Evolutionary conservation across 495 filamentous ascomycete genomes (phyloP).

Genomic region (Durotheca rogersii): DNA sequence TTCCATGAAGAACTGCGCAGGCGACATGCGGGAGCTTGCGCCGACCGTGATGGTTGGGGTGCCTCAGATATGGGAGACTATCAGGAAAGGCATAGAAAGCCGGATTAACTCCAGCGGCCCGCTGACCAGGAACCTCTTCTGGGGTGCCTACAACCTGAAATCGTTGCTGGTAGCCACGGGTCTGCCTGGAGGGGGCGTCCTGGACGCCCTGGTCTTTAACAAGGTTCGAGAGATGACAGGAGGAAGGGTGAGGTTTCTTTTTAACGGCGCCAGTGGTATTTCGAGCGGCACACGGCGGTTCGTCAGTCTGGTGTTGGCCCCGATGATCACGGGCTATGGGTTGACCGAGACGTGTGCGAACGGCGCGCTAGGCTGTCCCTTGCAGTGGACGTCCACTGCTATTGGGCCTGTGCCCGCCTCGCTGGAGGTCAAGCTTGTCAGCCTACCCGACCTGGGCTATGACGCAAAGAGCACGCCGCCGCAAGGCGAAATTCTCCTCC

Average conservation of each 20-base stretch:
- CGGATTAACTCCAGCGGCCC: constrained; percentile 55
- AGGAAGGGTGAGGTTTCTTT: constrained; percentile 66
- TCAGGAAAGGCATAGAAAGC: constrained; percentile 72
- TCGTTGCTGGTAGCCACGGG: constrained; percentile 61
- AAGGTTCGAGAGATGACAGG: constrained; percentile 74
- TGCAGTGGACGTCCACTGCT: constrained; percentile 70
- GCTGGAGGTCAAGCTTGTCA: constrained; percentile 71
- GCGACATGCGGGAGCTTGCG: constrained; percentile 75
- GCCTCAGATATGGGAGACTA: constrained; percentile 76
- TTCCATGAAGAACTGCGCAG: constrained; percentile 48
- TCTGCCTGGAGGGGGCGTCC: constrained; percentile 66
- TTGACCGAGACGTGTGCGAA: constrained; percentile 84
- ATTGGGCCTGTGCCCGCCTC: constrained; percentile 68
- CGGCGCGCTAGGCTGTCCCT: constrained; percentile 61
- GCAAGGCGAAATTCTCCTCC: constrained; percentile 81
- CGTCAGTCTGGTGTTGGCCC: constrained; percentile 70
- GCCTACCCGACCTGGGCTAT: constrained; percentile 88
- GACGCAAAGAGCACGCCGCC: constrained; percentile 71
- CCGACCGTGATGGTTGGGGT: constrained; percentile 84
- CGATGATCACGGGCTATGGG: constrained; percentile 83
- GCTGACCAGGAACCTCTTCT: constrained; percentile 42
- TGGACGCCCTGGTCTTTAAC: constrained; percentile 76
- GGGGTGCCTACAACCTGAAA: constrained; percentile 47
- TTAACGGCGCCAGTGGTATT: constrained; percentile 84
- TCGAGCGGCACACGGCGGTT: constrained; percentile 75